phyloP scores from a whole-genome alignment of 176 grass and related monocot genomes.

The Elaeis guineensis region DNA sequence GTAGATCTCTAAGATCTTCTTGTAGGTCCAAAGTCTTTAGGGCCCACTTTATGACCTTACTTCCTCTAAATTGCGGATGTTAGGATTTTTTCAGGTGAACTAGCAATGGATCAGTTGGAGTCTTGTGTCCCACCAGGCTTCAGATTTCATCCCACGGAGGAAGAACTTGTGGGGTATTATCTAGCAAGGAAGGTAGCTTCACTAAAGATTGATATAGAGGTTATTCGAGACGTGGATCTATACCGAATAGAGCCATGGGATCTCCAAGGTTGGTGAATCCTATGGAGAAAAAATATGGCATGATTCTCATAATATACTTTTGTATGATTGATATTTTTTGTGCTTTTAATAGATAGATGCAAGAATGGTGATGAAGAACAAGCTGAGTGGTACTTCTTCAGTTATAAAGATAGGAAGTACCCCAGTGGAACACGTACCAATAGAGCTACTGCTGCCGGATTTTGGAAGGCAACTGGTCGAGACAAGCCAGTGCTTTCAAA shows the following conservation, averaged over 20 bases:
- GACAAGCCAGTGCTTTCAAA: conserved; percentile 72
- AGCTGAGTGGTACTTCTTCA: conserved; percentile 90
- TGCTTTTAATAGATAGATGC: conserved; percentile 40
- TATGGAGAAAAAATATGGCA: too few relatives aligned
- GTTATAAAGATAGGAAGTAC: conserved; percentile 95
- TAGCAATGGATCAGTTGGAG: conserved; percentile 37
- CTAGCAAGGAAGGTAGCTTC: conserved; percentile 60
- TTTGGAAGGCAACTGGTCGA: conserved; percentile 90
- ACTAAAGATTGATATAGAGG: conserved; percentile 45
- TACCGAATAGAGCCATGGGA: conserved; percentile 80
- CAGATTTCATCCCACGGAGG: conserved; percentile 92
- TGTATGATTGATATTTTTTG: too few relatives aligned
- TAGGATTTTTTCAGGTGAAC: conserved; percentile 4
- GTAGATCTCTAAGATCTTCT: conserved; percentile 26
- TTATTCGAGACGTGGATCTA: conserved; percentile 80
- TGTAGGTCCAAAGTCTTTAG: conserved; percentile 34
- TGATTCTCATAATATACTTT: too few relatives aligned
- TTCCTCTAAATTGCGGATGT: conserved; percentile 8
- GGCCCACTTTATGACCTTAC: conserved; percentile 9
- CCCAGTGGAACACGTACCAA: conserved; percentile 80
- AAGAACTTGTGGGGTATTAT: conserved; percentile 89
- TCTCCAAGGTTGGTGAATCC: conserved; percentile 42
- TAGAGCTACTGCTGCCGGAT: conserved; percentile 61
- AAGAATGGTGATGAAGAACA: conserved; percentile 47
- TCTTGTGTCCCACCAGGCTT: conserved; percentile 71